Percentiles rank a stretch among this genome's conserved stretches.
Evolutionary conservation across 257 asterid genomes (phyloP).

Genomic region (Solanum pimpinellifolium): DNA sequence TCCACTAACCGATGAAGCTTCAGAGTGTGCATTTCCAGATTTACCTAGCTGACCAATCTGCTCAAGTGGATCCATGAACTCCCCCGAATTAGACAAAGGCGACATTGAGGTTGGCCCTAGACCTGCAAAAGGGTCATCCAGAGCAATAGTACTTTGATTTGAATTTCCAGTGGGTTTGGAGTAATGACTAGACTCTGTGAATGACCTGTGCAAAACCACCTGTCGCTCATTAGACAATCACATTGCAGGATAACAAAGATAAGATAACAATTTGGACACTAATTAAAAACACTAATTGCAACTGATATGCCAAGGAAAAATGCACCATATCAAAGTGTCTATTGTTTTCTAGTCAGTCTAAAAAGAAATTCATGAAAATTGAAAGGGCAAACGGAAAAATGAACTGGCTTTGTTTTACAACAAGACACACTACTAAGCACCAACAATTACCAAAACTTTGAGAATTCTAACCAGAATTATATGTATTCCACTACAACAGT

Average conservation of each 20-base stretch:
- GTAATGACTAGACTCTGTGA: conserved; percentile 52
- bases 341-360: background rate
- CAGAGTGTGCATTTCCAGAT: conserved; percentile 46
- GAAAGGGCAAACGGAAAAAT: background rate
- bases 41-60: conserved; percentile 51
- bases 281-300: background rate
- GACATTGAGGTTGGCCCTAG: conserved; percentile 50
- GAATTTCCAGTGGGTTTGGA: conserved; percentile 42
- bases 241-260: background rate
- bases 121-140: conserved; percentile 72
- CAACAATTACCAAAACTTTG: background rate
- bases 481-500: background rate
- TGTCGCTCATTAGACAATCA: background rate
- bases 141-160: conserved; percentile 22
- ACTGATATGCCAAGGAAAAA: background rate
- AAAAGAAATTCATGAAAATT: background rate
- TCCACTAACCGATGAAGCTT: conserved; percentile 40
- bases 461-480: background rate
- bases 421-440: background rate
- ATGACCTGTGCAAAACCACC: conserved; percentile 38
- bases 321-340: background rate
- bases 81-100: conserved; percentile 37
- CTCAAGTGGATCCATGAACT: conserved; percentile 58
- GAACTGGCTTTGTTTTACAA: background rate
- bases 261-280: background rate